Conservation (phyloP, 257 asterid genomes). For the Linaria vulgaris region DNA sequence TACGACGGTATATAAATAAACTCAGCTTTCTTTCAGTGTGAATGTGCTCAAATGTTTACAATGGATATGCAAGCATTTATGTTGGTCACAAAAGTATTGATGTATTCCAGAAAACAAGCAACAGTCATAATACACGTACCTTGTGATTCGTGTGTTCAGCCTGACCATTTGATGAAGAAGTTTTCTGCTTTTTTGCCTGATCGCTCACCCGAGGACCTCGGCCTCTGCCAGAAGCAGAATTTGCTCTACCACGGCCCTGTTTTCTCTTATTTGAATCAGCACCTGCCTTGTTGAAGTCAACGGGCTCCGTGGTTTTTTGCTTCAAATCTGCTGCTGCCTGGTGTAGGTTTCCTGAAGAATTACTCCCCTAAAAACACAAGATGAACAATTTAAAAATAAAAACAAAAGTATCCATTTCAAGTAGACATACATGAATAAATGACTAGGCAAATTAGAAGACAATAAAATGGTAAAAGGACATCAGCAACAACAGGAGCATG, state of each 20-base stretch:
- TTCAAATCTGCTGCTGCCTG: slow-evolving; percentile 49
- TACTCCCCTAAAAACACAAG: slow-evolving; percentile 37
- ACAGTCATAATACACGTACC: slow-evolving; percentile 40
- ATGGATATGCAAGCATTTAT: neutral
- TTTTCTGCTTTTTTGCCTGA: slow-evolving; percentile 48
- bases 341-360: slow-evolving; percentile 32
- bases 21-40: neutral
- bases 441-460: slow-evolving; percentile 7
- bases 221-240: slow-evolving; percentile 71
- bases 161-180: slow-evolving; percentile 62
- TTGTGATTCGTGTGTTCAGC: slow-evolving; percentile 51
- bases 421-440: slow-evolving; percentile 20
- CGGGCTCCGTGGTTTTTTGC: slow-evolving; percentile 48
- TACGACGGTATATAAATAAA: neutral
- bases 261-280: slow-evolving; percentile 64
- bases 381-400: slow-evolving; percentile 24
- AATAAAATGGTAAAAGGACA: neutral
- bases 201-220: slow-evolving; percentile 69
- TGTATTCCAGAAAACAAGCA: slow-evolving; percentile 5
- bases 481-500: slow-evolving; percentile 17
- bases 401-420: slow-evolving; percentile 19
- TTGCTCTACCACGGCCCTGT: slow-evolving; percentile 75
- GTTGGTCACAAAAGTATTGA: neutral
- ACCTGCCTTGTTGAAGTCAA: slow-evolving; percentile 47
- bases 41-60: neutral